Evolutionary conservation across 768 basidiomycete genomes (phyloP).

Genomic region (Pleurotus pulmonarius): DNA sequence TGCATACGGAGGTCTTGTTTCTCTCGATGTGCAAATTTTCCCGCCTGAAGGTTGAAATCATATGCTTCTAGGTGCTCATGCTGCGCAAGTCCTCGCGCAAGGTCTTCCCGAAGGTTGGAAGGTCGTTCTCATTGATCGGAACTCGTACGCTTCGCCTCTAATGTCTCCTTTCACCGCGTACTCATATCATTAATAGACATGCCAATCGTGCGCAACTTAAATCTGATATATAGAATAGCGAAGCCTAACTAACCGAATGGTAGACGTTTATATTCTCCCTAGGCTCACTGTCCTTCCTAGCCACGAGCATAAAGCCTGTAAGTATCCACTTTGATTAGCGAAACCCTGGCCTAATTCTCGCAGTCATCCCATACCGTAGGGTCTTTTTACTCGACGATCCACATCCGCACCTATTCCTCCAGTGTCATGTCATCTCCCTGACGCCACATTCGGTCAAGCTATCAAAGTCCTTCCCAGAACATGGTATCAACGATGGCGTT

Average conservation of each 20-base stretch:
- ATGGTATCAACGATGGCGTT: slow-evolving; percentile 28
- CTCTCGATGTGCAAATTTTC: too few species aligned
- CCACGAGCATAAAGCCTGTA: slow-evolving; percentile 65
- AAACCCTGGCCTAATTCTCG: not conserved
- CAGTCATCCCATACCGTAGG: slow-evolving; percentile 53
- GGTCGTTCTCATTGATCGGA: slow-evolving; percentile 55
- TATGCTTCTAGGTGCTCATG: slow-evolving; percentile 37
- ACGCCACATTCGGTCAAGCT: slow-evolving; percentile 36
- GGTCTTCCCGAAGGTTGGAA: slow-evolving; percentile 49
- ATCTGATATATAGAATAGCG: not conserved
- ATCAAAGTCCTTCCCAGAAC: slow-evolving; percentile 44
- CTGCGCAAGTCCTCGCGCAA: slow-evolving; percentile 45
- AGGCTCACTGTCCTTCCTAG: slow-evolving; percentile 54
- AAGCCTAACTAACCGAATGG: not conserved
- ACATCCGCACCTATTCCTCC: slow-evolving; percentile 31
- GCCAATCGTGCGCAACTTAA: slow-evolving; percentile 35
- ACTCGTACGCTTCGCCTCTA: slow-evolving; percentile 38
- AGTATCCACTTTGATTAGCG: slow-evolving; percentile 14
- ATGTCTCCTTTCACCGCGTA: not conserved
- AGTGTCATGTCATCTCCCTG: slow-evolving; percentile 42
- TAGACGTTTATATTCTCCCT: slow-evolving; percentile 57
- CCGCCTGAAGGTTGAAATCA: slow-evolving; percentile 2
- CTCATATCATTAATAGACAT: slow-evolving; percentile 27
- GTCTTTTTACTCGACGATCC: slow-evolving; percentile 31
- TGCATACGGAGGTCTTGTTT: slow-evolving; percentile 47